These are phyloP conservation scores for Xylariales sp. DNA, from an alignment of 2,329 filamentous ascomycete species.

Conservation along the genomic window DNA sequence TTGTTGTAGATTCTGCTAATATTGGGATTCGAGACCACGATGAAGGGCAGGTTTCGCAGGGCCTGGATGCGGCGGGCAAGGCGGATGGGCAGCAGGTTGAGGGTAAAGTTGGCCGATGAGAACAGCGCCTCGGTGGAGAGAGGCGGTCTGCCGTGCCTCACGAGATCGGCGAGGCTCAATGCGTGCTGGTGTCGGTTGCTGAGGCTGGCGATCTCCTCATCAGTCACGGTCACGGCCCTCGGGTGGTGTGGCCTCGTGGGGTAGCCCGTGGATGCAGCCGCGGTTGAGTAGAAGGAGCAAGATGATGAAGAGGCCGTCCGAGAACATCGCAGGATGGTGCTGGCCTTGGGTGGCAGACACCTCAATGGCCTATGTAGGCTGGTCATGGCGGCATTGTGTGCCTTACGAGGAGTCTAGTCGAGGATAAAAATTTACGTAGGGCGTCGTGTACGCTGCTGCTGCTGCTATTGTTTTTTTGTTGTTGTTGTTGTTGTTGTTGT, in stretches of 20 bases:
- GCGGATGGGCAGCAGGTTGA: conserved; percentile 85
- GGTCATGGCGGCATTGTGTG: conserved; percentile 45
- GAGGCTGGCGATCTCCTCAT: conserved; percentile 74
- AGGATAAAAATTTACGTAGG: too few relatives aligned
- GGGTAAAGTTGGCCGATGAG: conserved; percentile 90
- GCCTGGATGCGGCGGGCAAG: conserved; percentile 93
- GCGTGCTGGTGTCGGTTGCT: conserved; percentile 75
- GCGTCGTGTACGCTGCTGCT: too few relatives aligned
- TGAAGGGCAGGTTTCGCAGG: conserved; percentile 89
- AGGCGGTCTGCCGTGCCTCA: conserved; percentile 81
- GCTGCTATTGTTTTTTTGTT: too few relatives aligned
- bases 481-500: too few relatives aligned
- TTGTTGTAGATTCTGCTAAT: conserved; percentile 94
- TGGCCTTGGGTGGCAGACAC: conserved; percentile 24
- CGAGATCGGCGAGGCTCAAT: conserved; percentile 80
- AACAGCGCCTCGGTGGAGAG: conserved; percentile 76
- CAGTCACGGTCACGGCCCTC: conserved; percentile 49
- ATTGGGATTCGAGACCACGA: conserved; percentile 96
- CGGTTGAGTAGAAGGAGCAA: conserved; percentile 11
- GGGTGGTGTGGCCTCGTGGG: conserved; percentile 37
- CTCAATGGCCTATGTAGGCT: conserved; percentile 32
- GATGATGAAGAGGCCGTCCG: conserved; percentile 10
- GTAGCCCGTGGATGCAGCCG: conserved; percentile 16
- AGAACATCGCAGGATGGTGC: conserved; percentile 6
- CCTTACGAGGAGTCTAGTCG: too few relatives aligned